phyloP scores from a whole-genome alignment of 1,284 basidiomycete species.

The Athelia sp. region DNA sequence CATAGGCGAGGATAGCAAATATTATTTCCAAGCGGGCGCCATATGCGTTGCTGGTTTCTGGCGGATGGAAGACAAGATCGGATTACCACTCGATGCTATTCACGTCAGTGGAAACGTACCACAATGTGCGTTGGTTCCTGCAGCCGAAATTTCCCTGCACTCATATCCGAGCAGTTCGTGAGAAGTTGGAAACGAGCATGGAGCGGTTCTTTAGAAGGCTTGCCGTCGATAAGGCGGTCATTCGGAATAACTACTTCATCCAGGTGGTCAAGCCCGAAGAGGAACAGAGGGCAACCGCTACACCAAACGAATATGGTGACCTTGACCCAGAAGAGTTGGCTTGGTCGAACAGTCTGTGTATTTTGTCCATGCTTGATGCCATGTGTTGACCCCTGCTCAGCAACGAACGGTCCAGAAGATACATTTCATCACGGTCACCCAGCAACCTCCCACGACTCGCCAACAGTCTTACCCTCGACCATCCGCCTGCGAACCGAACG shows the following conservation, averaged over 20 bases:
- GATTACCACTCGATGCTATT: conserved; percentile 67
- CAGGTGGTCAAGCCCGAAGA: conserved; percentile 41
- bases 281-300: conserved; percentile 11
- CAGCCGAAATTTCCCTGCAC: not conserved
- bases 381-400: conserved; percentile 16
- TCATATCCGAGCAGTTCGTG: conserved; percentile 38
- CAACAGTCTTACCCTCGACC: conserved; percentile 33
- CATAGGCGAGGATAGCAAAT: conserved; percentile 55
- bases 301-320: conserved; percentile 16
- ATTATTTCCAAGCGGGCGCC: conserved; percentile 72
- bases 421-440: conserved; percentile 29
- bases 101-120: conserved; percentile 67
- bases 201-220: conserved; percentile 67
- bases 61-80: conserved; percentile 75
- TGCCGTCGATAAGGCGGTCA: conserved; percentile 62
- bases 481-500: conserved; percentile 65
- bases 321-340: conserved; percentile 62
- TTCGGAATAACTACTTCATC: conserved; percentile 70
- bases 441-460: conserved; percentile 11
- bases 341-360: conserved; percentile 39
- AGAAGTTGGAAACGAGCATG: conserved; percentile 62
- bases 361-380: too few species aligned
- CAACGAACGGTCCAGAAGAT: conserved; percentile 64
- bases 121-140: conserved; percentile 46
- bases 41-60: conserved; percentile 71